Conservation (phyloP, 352 stramenopile genomes). For the Achlya hypogyna region DNA sequence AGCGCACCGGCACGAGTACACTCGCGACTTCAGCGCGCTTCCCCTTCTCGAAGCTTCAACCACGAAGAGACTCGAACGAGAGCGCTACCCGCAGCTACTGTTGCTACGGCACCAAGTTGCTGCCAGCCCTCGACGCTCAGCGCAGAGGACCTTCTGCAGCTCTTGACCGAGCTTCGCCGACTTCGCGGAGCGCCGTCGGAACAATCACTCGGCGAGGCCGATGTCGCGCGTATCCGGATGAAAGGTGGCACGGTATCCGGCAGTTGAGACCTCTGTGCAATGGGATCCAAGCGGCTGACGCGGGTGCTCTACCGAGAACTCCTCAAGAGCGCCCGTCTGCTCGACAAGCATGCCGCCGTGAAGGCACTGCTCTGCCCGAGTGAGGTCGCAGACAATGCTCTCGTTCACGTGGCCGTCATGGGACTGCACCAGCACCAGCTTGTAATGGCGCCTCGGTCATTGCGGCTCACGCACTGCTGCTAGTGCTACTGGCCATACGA, state of each 20-base stretch:
- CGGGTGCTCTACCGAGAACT: slow-evolving; percentile 64
- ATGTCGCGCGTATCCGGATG: neutral
- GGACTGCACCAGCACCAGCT: slow-evolving; percentile 34
- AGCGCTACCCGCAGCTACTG: too few species aligned
- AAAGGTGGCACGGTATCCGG: neutral
- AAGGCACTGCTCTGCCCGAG: slow-evolving; percentile 55
- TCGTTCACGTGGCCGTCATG: neutral
- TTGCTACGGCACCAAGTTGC: too few species aligned
- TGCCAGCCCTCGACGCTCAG: too few species aligned
- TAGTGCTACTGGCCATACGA: slow-evolving; percentile 60
- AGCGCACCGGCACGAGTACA: neutral
- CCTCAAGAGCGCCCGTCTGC: slow-evolving; percentile 34
- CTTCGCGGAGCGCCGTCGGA: too few species aligned
- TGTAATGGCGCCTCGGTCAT: slow-evolving; percentile 39
- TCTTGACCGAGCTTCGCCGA: too few species aligned
- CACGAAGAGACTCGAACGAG: too few species aligned
- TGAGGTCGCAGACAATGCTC: neutral
- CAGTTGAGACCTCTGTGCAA: neutral
- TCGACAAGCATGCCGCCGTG: slow-evolving; percentile 49
- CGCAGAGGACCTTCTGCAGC: too few species aligned
- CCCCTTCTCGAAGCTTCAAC: too few species aligned
- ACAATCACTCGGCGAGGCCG: neutral
- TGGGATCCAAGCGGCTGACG: slow-evolving; percentile 34
- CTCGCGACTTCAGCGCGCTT: neutral
- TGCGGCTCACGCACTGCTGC: slow-evolving; percentile 39